Conservation (phyloP, 2,329 filamentous ascomycete species). For the Fusarium zealandicum region DNA sequence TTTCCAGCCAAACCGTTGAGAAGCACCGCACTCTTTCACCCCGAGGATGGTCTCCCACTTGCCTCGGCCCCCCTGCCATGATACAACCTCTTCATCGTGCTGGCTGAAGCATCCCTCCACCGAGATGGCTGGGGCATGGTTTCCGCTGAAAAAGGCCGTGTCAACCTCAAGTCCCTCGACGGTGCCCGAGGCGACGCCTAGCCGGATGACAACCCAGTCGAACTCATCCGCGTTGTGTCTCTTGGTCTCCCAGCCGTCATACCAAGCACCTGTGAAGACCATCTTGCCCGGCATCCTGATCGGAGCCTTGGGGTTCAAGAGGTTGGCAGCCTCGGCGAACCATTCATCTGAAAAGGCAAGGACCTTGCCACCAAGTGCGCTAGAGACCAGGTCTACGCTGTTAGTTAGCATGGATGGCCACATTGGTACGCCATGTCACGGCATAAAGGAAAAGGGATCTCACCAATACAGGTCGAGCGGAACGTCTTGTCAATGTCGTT, state of each 20-base stretch:
- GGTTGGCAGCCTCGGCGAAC: conserved; percentile 71
- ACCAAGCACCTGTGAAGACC: conserved; percentile 74
- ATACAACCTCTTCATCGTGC: conserved; percentile 68
- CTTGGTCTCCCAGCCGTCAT: conserved; percentile 74
- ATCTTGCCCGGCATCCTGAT: conserved; percentile 71
- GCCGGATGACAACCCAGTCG: conserved; percentile 71
- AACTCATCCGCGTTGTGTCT: conserved; percentile 70
- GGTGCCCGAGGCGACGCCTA: conserved; percentile 74
- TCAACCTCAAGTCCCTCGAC: conserved; percentile 80
- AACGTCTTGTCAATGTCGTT: conserved; percentile 68
- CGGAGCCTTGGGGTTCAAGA: conserved; percentile 69
- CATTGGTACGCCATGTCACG: not conserved
- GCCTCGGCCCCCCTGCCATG: conserved; percentile 65
- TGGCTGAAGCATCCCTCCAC: conserved; percentile 77
- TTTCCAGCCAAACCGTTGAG: conserved; percentile 76
- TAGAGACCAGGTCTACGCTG: conserved; percentile 64
- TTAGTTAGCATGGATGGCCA: not conserved
- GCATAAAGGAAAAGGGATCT: conserved; percentile 30
- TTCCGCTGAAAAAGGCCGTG: conserved; percentile 82
- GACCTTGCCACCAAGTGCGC: conserved; percentile 67
- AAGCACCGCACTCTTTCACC: conserved; percentile 75
- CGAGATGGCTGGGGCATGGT: conserved; percentile 80
- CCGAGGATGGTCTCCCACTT: conserved; percentile 77
- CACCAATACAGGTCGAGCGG: conserved; percentile 67
- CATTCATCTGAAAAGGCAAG: conserved; percentile 72